phyloP scores from a whole-genome alignment of 106 monocot genomes.

The Dioscorea alata region DNA sequence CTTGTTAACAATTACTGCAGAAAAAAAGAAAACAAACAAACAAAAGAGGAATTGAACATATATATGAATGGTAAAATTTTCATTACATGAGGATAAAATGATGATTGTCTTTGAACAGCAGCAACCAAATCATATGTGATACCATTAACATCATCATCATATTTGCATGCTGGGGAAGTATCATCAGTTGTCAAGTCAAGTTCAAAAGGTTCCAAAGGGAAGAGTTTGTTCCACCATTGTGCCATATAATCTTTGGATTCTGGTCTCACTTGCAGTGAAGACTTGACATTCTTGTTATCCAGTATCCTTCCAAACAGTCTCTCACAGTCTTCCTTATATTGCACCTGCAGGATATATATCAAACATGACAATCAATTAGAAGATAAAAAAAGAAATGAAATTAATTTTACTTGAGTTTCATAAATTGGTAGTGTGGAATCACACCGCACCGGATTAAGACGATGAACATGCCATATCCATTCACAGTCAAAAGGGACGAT shows the following conservation, averaged over 20 bases:
- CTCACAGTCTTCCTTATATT: conserved; percentile 83
- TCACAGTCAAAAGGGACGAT: conserved; percentile 91
- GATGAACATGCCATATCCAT: conserved; percentile 99
- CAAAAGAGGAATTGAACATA: too few relatives aligned
- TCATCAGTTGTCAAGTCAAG: conserved; percentile 21
- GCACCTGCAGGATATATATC: conserved; percentile 55
- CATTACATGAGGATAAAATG: conserved; percentile 80
- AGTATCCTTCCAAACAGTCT: conserved; percentile 62
- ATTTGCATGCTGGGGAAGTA: not conserved
- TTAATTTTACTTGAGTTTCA: not conserved
- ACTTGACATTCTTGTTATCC: conserved; percentile 47
- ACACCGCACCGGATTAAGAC: conserved; percentile 98
- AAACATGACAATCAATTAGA: not conserved
- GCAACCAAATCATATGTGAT: conserved; percentile 84
- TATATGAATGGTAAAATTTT: not conserved
- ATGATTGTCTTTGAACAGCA: conserved; percentile 78
- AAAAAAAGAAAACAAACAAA: too few relatives aligned
- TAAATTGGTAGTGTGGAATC: not conserved
- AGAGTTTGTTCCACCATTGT: conserved; percentile 52
- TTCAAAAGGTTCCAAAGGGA: conserved; percentile 80
- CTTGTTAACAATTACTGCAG: too few relatives aligned
- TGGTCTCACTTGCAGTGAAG: conserved; percentile 31
- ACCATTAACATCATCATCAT: conserved; percentile 12
- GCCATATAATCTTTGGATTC: conserved; percentile 6
- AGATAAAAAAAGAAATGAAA: not conserved